Percentiles rank a stretch among this genome's conserved stretches.
Conservation (phyloP, 2,329 filamentous ascomycete genomes). For the Pestalotiopsis sp. region DNA sequence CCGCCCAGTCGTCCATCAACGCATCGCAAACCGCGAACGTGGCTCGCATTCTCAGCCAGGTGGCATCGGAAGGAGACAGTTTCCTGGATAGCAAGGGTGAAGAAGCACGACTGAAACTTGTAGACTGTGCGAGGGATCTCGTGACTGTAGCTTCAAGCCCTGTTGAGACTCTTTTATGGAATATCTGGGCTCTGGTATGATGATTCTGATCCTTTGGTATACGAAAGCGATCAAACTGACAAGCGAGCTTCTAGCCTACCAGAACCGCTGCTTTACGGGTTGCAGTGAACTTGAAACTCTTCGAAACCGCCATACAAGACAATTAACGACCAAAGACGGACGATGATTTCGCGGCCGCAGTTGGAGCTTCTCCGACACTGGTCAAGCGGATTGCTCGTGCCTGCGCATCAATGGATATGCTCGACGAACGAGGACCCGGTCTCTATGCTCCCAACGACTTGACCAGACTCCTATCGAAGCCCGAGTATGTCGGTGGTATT, state of each 20-base stretch:
- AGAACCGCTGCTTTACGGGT: slow-evolving; percentile 19
- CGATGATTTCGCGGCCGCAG: slow-evolving; percentile 18
- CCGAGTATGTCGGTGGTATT: slow-evolving; percentile 17
- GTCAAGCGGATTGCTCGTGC: slow-evolving; percentile 19
- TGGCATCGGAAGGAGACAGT: no score
- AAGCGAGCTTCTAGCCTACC: slow-evolving; percentile 15
- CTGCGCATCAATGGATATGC: slow-evolving; percentile 22
- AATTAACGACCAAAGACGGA: slow-evolving; percentile 15
- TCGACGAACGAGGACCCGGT: slow-evolving; percentile 18
- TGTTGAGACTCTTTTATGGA: no score
- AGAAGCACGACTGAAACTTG: no score
- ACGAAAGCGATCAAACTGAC: not conserved
- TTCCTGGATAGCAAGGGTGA: no score
- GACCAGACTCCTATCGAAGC: slow-evolving; percentile 14
- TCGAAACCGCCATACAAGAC: slow-evolving; percentile 17
- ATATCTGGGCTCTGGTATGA: no score
- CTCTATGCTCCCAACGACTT: slow-evolving; percentile 19
- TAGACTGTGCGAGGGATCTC: no score
- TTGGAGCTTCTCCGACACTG: slow-evolving; percentile 17
- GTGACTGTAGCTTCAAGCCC: no score
- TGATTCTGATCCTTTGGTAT: not conserved
- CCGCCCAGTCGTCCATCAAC: not conserved
- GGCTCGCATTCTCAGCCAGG: not conserved
- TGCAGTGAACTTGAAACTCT: slow-evolving; percentile 22
- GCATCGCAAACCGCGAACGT: not conserved